Percentiles rank a stretch among this genome's conserved stretches.
Conservation (phyloP, 306 rosid species). For the Corylus heterophylla region DNA sequence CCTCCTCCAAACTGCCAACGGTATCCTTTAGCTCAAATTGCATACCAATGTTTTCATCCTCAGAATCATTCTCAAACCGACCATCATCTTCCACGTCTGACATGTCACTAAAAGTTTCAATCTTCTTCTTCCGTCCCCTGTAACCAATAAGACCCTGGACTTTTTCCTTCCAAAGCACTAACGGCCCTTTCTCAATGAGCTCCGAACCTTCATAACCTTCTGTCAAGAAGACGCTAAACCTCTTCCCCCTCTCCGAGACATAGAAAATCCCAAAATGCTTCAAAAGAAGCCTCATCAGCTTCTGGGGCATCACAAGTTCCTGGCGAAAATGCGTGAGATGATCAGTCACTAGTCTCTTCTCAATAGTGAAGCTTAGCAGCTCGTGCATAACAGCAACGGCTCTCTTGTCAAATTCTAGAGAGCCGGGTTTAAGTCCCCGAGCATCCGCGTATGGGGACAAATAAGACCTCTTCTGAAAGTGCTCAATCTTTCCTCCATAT, state of each 20-base stretch:
- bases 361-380: conserved; percentile 72
- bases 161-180: conserved; percentile 77
- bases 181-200: conserved; percentile 74
- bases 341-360: conserved; percentile 88
- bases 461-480: conserved; percentile 72
- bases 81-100: conserved; percentile 56
- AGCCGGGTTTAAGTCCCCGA: conserved; percentile 58
- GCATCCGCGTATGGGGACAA: conserved; percentile 91
- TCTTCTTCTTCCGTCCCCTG: conserved; percentile 70
- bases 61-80: conserved; percentile 38
- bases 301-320: conserved; percentile 90
- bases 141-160: conserved; percentile 50
- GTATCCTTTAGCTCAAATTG: conserved; percentile 40
- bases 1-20: conserved; percentile 40
- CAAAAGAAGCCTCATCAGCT: conserved; percentile 82
- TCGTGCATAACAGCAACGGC: conserved; percentile 91
- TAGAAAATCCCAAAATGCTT: conserved; percentile 85
- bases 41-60: conserved; percentile 39
- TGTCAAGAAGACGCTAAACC: conserved; percentile 74
- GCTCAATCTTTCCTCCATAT: conserved; percentile 58
- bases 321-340: conserved; percentile 85
- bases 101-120: conserved; percentile 49
- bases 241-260: conserved; percentile 93
- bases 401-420: conserved; percentile 82
- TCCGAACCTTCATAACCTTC: conserved; percentile 78